phyloP scores from a whole-genome alignment of 169 alveolate species.

The Ichthyophthirius multifiliis region DNA sequence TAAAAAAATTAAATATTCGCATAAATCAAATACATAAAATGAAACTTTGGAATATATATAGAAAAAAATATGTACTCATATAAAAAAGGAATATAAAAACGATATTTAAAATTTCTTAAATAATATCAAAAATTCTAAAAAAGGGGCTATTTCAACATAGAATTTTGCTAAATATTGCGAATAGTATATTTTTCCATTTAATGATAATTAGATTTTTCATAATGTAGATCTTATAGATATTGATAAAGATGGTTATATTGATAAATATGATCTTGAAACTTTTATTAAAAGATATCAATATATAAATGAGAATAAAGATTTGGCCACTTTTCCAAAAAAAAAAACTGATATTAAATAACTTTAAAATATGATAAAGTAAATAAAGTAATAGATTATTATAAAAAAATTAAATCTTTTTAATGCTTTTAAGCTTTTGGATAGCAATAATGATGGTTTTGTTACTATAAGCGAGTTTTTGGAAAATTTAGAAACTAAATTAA shows the following conservation, averaged over 20 bases:
- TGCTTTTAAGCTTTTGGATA: slow-evolving; percentile 37
- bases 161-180: not conserved
- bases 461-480: slow-evolving; percentile 39
- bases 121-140: not conserved
- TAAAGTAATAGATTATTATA: slow-evolving; percentile 3
- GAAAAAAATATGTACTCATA: slow-evolving; percentile 9
- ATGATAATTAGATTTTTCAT: not conserved
- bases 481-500: slow-evolving; percentile 41
- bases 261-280: slow-evolving; percentile 1
- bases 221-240: not conserved
- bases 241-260: slow-evolving; percentile 8
- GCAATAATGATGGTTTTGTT: slow-evolving; percentile 42
- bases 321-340: not conserved
- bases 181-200: not conserved
- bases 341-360: not conserved
- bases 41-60: slow-evolving; percentile 21
- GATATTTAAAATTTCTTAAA: not conserved
- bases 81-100: slow-evolving; percentile 3
- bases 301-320: not conserved
- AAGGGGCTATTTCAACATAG: not conserved
- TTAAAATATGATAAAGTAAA: slow-evolving; percentile 15
- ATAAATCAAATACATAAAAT: not conserved
- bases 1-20: slow-evolving; percentile 10
- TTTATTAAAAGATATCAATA: not conserved
- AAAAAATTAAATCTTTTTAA: slow-evolving; percentile 41